Evolutionary conservation across 1,284 basidiomycete species (phyloP).

Genomic region (Rugosomyces carneus): DNA sequence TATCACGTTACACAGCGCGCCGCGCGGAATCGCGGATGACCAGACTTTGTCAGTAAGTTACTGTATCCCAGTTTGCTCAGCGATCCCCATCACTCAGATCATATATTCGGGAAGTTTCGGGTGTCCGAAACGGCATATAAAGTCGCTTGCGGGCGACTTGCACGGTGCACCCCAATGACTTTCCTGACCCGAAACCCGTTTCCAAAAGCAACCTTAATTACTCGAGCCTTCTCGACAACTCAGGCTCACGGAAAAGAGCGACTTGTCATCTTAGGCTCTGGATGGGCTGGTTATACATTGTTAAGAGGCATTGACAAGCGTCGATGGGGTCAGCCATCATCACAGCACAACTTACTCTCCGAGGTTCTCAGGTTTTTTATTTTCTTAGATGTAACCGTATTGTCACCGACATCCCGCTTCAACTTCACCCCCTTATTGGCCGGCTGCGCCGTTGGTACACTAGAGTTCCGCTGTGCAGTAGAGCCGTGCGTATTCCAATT

Average conservation of each 20-base stretch:
- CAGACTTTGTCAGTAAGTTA: too few relatives aligned
- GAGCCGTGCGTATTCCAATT: conserved; percentile 65
- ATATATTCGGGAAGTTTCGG: conserved; percentile 9
- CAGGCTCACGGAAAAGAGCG: conserved; percentile 39
- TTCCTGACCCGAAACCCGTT: not conserved
- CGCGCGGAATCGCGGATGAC: too few relatives aligned
- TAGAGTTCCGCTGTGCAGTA: conserved; percentile 76
- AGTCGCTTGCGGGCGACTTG: not conserved
- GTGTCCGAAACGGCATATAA: not conserved
- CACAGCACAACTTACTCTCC: not conserved
- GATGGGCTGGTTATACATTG: conserved; percentile 81
- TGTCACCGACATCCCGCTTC: conserved; percentile 77
- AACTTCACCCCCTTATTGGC: conserved; percentile 81
- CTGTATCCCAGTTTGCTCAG: too few relatives aligned
- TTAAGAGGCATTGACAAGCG: conserved; percentile 61
- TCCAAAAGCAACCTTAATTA: not conserved
- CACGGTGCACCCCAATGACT: conserved; percentile 1
- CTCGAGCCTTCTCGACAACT: conserved; percentile 8
- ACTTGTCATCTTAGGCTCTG: conserved; percentile 78
- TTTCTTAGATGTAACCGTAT: conserved; percentile 54
- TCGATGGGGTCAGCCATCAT: conserved; percentile 47
- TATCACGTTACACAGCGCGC: too few relatives aligned
- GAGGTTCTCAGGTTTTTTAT: not conserved
- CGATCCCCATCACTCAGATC: conserved; percentile 2
- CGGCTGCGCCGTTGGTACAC: conserved; percentile 73